Evolutionary conservation across 139 green algal genomes (phyloP).

Genomic region (Ulvella scutata): DNA sequence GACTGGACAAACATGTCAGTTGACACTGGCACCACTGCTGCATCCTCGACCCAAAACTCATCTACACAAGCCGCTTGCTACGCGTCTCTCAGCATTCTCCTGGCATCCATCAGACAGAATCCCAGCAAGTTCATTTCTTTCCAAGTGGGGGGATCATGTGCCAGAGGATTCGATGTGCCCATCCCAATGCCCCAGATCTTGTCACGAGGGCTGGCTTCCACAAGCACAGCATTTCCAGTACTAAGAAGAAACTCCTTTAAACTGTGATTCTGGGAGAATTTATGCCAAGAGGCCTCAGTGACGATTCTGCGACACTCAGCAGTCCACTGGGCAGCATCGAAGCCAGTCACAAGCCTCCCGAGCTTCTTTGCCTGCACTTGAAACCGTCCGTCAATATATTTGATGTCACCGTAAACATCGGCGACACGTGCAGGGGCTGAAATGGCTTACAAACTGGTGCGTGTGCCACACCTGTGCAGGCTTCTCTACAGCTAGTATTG

Average conservation of each 20-base stretch:
- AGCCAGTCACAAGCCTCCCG: background rate
- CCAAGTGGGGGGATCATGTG: background rate
- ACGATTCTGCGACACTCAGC: too few relatives aligned
- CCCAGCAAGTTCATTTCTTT: background rate
- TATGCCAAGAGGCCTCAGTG: background rate
- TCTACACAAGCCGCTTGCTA: too few relatives aligned
- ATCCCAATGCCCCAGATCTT: background rate
- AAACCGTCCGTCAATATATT: too few relatives aligned
- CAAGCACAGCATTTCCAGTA: background rate
- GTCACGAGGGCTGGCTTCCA: background rate
- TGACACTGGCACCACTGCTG: too few relatives aligned
- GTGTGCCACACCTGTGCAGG: too few relatives aligned
- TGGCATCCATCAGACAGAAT: background rate
- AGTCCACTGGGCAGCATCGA: background rate
- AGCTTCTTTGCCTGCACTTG: background rate
- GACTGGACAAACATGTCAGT: too few relatives aligned
- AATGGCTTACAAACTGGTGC: too few relatives aligned
- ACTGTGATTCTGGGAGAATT: background rate
- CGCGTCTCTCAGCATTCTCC: background rate
- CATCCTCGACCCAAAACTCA: too few relatives aligned
- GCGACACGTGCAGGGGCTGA: too few relatives aligned
- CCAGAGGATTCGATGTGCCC: background rate
- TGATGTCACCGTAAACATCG: too few relatives aligned
- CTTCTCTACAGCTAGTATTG: background rate
- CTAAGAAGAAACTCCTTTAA: background rate